Evolutionary conservation across 192 early-diverging fungal genomes (phyloP).

Genomic region (Piromyces sp.): DNA sequence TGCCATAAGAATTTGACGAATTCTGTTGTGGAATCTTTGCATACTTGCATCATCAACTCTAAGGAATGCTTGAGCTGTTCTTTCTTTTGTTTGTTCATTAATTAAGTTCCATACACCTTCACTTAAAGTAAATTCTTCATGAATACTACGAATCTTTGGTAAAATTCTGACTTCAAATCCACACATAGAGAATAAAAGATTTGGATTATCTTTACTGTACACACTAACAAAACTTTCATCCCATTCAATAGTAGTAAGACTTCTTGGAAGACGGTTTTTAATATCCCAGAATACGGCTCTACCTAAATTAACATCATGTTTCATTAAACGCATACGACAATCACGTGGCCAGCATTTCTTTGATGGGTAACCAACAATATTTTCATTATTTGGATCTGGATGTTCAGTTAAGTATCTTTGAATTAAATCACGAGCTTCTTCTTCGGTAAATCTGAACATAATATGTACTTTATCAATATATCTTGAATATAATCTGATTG

Average conservation of each 20-base stretch:
- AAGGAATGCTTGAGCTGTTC: slow-evolving; percentile 90
- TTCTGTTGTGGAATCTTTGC: slow-evolving; percentile 83
- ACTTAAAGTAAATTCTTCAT: slow-evolving; percentile 75
- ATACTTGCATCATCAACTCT: slow-evolving; percentile 91
- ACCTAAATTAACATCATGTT: slow-evolving; percentile 94
- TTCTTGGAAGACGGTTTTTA: slow-evolving; percentile 90
- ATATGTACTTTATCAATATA: slow-evolving; percentile 89
- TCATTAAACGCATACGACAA: slow-evolving; percentile 96
- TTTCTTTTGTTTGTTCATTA: slow-evolving; percentile 92
- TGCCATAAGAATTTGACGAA: slow-evolving; percentile 95
- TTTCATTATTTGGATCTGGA: slow-evolving; percentile 97
- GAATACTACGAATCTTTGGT: slow-evolving; percentile 67
- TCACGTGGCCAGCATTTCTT: slow-evolving; percentile 98
- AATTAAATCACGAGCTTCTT: slow-evolving; percentile 84
- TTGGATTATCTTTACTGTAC: slow-evolving; percentile 95
- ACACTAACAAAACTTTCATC: slow-evolving; percentile 90
- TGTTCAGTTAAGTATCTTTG: slow-evolving; percentile 94
- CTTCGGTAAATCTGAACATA: slow-evolving; percentile 81
- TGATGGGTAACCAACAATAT: slow-evolving; percentile 95
- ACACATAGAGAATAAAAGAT: slow-evolving; percentile 79
- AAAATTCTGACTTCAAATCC: slow-evolving; percentile 94
- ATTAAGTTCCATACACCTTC: slow-evolving; percentile 89
- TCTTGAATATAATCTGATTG: slow-evolving; percentile 87
- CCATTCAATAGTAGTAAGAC: slow-evolving; percentile 95
- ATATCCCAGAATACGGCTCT: slow-evolving; percentile 99